Evolutionary conservation across 805 yeast genomes (phyloP).

Genomic region (Jamesozyma hellenica): DNA sequence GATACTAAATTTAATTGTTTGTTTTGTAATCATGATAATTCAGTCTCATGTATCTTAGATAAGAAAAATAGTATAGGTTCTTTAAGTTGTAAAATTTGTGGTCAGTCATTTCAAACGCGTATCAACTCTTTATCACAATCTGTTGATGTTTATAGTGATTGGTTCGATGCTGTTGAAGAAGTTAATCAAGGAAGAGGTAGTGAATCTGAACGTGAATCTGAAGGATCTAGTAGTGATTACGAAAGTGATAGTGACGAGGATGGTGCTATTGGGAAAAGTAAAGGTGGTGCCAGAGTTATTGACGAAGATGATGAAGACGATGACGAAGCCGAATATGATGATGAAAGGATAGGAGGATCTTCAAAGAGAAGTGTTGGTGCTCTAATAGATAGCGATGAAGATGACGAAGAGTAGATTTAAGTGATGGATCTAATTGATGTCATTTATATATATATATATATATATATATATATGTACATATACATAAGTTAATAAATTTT

Average conservation of each 20-base stretch:
- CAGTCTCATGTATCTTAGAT: constrained; percentile 81
- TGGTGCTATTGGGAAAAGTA: constrained; percentile 1
- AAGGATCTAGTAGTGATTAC: constrained; percentile 27
- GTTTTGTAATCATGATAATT: constrained; percentile 90
- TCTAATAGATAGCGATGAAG: constrained; percentile 19
- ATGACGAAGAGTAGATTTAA: constrained; percentile 3
- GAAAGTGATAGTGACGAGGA: constrained; percentile 31
- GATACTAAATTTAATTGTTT: constrained; percentile 82
- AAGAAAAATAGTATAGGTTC: constrained; percentile 79
- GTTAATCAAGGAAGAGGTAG: constrained; percentile 33
- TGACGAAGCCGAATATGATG: constrained; percentile 16
- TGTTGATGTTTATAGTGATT: constrained; percentile 88
- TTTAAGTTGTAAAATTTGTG: constrained; percentile 84
- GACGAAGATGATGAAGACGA: constrained; percentile 10
- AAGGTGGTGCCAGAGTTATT: constrained; percentile 1
- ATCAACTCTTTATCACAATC: constrained; percentile 75
- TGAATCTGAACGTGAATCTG: constrained; percentile 26
- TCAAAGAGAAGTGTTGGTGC: constrained; percentile 14
- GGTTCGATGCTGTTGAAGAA: constrained; percentile 94
- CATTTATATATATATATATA: no score
- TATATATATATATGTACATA: no score
- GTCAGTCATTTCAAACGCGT: constrained; percentile 83
- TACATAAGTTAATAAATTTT: no score
- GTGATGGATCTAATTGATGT: no score
- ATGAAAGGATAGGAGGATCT: constrained; percentile 10